A percentile compares a stretch with the other conserved stretches of the same genome.
Conservation (phyloP, 2,329 filamentous ascomycete genomes). For the Chalaropsis thielavioides region DNA sequence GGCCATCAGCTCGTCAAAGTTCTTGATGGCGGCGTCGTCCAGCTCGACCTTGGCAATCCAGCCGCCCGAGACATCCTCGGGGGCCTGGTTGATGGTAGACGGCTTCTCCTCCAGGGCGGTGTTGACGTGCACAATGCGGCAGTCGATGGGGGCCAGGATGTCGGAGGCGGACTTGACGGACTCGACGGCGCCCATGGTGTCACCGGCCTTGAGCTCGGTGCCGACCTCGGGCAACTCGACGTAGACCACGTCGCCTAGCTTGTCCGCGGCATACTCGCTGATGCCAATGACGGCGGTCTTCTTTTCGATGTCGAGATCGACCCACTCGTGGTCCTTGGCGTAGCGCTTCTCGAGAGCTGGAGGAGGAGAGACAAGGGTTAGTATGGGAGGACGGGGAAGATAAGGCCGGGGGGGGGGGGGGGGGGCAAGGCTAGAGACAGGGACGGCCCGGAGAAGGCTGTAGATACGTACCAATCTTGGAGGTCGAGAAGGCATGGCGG, state of each 20-base stretch:
- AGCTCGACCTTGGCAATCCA: slow-evolving; percentile 89
- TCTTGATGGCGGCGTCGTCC: slow-evolving; percentile 45
- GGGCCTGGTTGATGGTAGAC: slow-evolving; percentile 71
- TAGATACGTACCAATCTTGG: slow-evolving; percentile 25
- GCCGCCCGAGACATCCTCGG: slow-evolving; percentile 67
- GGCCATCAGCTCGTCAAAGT: slow-evolving; percentile 66
- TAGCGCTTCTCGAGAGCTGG: slow-evolving; percentile 62
- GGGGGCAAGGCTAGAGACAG: neutral
- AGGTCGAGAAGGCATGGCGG: slow-evolving; percentile 29
- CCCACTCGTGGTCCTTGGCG: slow-evolving; percentile 97
- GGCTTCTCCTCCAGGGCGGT: slow-evolving; percentile 67
- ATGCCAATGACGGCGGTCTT: slow-evolving; percentile 75
- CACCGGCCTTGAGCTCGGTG: slow-evolving; percentile 56
- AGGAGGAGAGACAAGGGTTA: neutral
- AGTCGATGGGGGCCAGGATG: slow-evolving; percentile 76
- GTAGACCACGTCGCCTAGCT: slow-evolving; percentile 91
- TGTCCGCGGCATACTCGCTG: slow-evolving; percentile 77
- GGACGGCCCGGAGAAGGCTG: slow-evolving; percentile 7
- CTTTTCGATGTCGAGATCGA: slow-evolving; percentile 71
- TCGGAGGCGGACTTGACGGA: slow-evolving; percentile 98
- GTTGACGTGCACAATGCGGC: slow-evolving; percentile 65
- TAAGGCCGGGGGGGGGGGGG: neutral
- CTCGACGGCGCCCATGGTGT: slow-evolving; percentile 86
- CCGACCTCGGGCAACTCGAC: slow-evolving; percentile 75
- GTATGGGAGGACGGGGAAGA: slow-evolving; percentile 4